phyloP scores from a whole-genome alignment of 768 basidiomycete species.

The Amyloporia xantha region DNA sequence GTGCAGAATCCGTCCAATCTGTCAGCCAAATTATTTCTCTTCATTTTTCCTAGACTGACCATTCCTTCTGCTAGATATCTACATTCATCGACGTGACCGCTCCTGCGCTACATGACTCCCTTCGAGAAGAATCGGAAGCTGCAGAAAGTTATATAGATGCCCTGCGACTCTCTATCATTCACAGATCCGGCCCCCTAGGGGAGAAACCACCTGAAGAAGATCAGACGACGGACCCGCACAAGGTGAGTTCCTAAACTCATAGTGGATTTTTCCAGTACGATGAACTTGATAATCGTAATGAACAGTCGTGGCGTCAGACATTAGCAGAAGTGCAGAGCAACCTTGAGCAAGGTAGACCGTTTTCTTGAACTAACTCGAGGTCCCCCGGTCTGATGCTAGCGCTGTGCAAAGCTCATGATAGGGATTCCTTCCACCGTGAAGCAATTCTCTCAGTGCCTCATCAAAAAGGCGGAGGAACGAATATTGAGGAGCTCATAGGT shows the following conservation, averaged over 20 bases:
- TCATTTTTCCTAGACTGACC: neutral
- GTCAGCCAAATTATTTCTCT: neutral
- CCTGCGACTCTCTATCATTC: conserved; percentile 9
- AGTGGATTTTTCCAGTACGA: no score
- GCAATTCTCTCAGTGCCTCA: no score
- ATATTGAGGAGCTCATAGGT: conserved; percentile 3
- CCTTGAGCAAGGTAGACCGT: neutral
- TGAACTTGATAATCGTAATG: no score
- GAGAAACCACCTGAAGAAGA: no score
- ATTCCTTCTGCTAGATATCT: neutral
- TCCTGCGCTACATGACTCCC: conserved; percentile 2
- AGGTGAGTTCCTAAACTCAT: no score
- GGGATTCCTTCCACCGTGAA: neutral
- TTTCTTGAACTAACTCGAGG: neutral
- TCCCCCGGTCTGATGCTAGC: neutral
- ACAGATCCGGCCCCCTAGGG: neutral
- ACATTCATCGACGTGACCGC: conserved; percentile 3
- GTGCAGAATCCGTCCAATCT: conserved; percentile 2
- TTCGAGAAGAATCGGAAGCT: conserved; percentile 3
- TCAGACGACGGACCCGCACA: no score
- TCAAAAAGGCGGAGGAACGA: no score
- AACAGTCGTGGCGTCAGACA: conserved; percentile 3
- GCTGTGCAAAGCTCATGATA: neutral
- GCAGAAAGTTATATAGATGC: conserved; percentile 11
- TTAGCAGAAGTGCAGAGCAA: conserved; percentile 2